Evolutionary conservation across 1,139 yeast genomes (phyloP), one percentile per base, ranked within the genome.

Genomic region (Debaryomyces coudertii): DNA sequence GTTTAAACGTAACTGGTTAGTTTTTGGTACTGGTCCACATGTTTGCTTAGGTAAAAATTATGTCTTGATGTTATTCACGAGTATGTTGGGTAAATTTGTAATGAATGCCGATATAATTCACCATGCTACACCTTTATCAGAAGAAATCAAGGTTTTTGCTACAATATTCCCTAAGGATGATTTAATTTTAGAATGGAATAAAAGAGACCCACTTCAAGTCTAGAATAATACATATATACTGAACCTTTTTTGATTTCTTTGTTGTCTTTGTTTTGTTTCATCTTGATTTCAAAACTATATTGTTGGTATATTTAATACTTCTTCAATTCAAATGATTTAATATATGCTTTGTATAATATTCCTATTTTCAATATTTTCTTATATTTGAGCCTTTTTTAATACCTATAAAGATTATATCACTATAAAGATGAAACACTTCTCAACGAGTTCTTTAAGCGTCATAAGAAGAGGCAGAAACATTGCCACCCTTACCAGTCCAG

Each of bases 401-500:
- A 31, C 11, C 23, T 18, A 34, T 23, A 23, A 25, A 31, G 7
- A 25, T 34, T 18, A 40, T 18, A 15, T 16, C 20, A 34, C 23
- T 33, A 33, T 33, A 40, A 33, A 12, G 9, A 40, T 24, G 25
- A 40, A 36, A 40, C 20, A 40, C 37, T 31, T 22, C 35, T 23
- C 27, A 29, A 20, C 22, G 15, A 29, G 5, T 27, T 16, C n/a
- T 46, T 74, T 82, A 93, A 75, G 97, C 98, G 64, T 86, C 86
- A 76, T 93, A 93, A 61, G 95, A 88, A 45, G 97, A 77, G 56
- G 99, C 96, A 58, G 97, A 86, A 57, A 92, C 90, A 73, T 92
- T 84, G 79, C 99, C 99, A 77, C 98, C 99, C 67, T 85, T 86
- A 71, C 99, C 99, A 56, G 99, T 93, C 99, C 99, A 93, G 95